Evolutionary conservation across 495 filamentous ascomycete genomes (phyloP).

Genomic region (Symbiotaphrina buchneri): DNA sequence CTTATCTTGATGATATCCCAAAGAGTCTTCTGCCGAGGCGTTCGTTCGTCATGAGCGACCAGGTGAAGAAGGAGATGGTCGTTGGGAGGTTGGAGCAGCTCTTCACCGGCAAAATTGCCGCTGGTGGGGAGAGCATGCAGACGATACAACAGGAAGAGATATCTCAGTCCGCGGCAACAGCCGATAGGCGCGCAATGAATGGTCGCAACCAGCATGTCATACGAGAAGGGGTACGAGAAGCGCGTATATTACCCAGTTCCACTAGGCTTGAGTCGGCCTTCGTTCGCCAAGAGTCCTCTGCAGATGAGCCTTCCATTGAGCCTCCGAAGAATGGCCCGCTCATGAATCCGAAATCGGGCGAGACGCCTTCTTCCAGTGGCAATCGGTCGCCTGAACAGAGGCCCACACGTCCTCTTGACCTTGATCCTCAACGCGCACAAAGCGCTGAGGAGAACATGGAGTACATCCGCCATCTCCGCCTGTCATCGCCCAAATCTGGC

Average conservation of each 20-base stretch:
- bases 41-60: constrained; percentile 17
- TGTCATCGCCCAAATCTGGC: constrained; percentile 21
- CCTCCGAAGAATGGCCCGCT: too few species aligned
- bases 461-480: constrained; percentile 48
- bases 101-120: constrained; percentile 36
- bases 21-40: constrained; percentile 10
- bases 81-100: constrained; percentile 52
- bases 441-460: constrained; percentile 48
- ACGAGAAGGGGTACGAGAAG: constrained; percentile 23
- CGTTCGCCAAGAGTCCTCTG: too few species aligned
- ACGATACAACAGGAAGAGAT: not conserved
- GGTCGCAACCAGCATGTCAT: constrained; percentile 9
- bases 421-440: constrained; percentile 45
- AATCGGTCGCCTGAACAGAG: constrained; percentile 27
- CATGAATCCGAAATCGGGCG: too few species aligned
- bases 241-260: constrained; percentile 17
- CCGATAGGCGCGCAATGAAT: constrained; percentile 15
- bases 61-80: constrained; percentile 44
- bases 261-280: too few species aligned
- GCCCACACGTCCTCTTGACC: constrained; percentile 46
- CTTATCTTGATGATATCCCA: constrained; percentile 3
- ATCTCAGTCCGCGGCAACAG: constrained; percentile 17
- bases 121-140: not conserved
- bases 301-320: too few species aligned
- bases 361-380: constrained; percentile 4